Evolutionary conservation across 257 asterid species (phyloP), one percentile per base, ranked within the genome.

Genomic region (Jasminum sambac): DNA sequence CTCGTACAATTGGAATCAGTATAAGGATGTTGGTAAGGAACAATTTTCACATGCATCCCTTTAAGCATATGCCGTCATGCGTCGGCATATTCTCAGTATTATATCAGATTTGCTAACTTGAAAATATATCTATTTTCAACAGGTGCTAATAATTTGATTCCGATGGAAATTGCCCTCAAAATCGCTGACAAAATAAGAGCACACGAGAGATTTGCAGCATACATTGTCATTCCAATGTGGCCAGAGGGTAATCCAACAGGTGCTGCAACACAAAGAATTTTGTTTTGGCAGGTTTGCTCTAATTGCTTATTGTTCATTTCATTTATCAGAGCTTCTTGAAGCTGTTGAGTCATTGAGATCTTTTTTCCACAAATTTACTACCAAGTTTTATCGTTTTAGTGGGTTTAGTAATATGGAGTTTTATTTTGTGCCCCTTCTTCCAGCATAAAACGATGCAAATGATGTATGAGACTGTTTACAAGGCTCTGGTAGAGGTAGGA

Each of bases 231-330:
- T 72, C 99, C 99, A 19, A 95, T 91, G 99, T 95, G 99, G 98
- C 99, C 99, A 17, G 99, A 95, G 84, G 99, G 99, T 73, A 89
- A 91, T 83, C 99, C 99, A 39, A 91, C 99, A 2, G 96, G 98
- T 43, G 89, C 87, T 78, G 97, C 98, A 30, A 91, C 96, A 12
- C 99, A 95, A 62, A 85, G 99, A 80, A 91, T 95, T 73, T 83
- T 95, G 67, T 95, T 85, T 81, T 94, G 99, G 99, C 99, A 93
- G 98, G 98, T 90, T 19, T 13, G 65, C 72, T 24, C 58, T 63
- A 26, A 25, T 58, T 59, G 16, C 36, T 64, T 21, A 8, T 58
- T 17, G 52, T 4, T 4, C 36, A 30, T 30, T 30, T 30, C 36
- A 30, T 30, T 23, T 0, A 64, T 39, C 68, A 63, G 13, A 23